Evolutionary conservation across 371 early-diverging fungal genomes (phyloP), one percentile per base, ranked within the genome.

Genomic region (Syncephalastrum racemosum): DNA sequence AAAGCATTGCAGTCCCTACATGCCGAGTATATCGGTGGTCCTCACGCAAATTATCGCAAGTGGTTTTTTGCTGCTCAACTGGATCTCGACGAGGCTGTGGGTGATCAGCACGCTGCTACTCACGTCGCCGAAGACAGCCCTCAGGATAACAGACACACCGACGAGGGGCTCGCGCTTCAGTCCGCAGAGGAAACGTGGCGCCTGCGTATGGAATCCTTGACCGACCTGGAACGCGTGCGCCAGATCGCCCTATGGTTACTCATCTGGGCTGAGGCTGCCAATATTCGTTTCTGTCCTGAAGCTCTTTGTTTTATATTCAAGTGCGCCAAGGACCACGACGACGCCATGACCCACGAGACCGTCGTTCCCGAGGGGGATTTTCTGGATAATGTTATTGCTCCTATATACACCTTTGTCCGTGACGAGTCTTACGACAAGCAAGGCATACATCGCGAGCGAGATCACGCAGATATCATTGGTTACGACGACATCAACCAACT

Each of bases 401-500:
- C 95, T 6, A 64, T 93, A 18, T 93, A 94, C 64, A 71, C 70
- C 20, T 92, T 84, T 57, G 77, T 91, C 52, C 83, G 87, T 18
- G 86, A 88, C 56, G 88, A 92, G 69, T 70, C 80, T 19, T 91
- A 90, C 62, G 82, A 87, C 65, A 75, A 86, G 23, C 83, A 86
- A 66, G 36, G 36, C 36, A 31, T 31, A 31, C 36, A 31, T 2
- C 81, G 86, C 50, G 91, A 92, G 60, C 78, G 81, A 46, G 94
- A 93, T 55, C 95, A 94, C 68, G 76, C 82, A 7, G 67, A 72
- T 15, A 81, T 83, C 4, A 86, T 94, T 47, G 93, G 93, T 19
- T 93, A 93, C 67, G 94, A 92, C 63, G 94, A 94, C 60, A 79
- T 92, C 49, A 94, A 94, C 66, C 90, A 94, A 63, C 70, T 86